A percentile compares a stretch with the other conserved stretches of the same genome.
Conservation (phyloP, 805 yeast genomes). For the Metschnikowia baotianmanensis region DNA sequence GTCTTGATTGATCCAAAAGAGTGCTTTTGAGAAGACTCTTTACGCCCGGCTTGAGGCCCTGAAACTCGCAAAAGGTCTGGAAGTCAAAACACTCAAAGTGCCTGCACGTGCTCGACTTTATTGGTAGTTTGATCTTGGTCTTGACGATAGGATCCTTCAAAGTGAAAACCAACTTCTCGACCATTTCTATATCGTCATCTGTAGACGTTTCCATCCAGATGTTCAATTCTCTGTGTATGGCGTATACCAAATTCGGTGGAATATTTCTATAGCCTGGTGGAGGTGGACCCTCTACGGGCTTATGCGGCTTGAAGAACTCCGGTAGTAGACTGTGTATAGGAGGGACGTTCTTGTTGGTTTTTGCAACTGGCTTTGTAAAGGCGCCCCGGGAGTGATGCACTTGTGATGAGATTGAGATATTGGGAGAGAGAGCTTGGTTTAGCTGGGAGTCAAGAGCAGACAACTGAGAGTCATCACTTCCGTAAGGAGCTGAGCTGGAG, state of each 20-base stretch:
- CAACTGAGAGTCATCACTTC: constrained; percentile 7
- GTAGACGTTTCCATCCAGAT: constrained; percentile 17
- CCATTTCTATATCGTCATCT: constrained; percentile 31
- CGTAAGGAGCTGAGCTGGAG: background rate
- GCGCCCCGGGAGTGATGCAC: background rate
- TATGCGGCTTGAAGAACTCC: constrained; percentile 9
- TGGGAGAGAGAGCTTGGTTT: constrained; percentile 13
- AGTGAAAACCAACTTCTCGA: constrained; percentile 37
- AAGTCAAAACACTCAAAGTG: constrained; percentile 47
- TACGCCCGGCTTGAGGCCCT: constrained; percentile 32
- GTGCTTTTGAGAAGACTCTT: constrained; percentile 24
- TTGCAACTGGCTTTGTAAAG: background rate
- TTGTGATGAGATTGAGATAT: constrained; percentile 8
- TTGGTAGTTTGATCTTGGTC: constrained; percentile 38
- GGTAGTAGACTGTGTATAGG: constrained; percentile 11
- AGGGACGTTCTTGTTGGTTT: background rate
- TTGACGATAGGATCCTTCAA: constrained; percentile 41
- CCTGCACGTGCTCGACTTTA: constrained; percentile 34
- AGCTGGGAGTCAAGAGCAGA: constrained; percentile 17
- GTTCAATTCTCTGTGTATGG: constrained; percentile 29
- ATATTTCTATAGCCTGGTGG: constrained; percentile 24
- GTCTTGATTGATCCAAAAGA: constrained; percentile 27
- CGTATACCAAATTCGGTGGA: constrained; percentile 29
- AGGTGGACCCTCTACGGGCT: constrained; percentile 12
- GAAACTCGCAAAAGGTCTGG: constrained; percentile 39